A percentile compares a stretch with the other conserved stretches of the same genome.
Evolutionary conservation across 768 basidiomycete species (phyloP).

Genomic region (Boletus sp.): DNA sequence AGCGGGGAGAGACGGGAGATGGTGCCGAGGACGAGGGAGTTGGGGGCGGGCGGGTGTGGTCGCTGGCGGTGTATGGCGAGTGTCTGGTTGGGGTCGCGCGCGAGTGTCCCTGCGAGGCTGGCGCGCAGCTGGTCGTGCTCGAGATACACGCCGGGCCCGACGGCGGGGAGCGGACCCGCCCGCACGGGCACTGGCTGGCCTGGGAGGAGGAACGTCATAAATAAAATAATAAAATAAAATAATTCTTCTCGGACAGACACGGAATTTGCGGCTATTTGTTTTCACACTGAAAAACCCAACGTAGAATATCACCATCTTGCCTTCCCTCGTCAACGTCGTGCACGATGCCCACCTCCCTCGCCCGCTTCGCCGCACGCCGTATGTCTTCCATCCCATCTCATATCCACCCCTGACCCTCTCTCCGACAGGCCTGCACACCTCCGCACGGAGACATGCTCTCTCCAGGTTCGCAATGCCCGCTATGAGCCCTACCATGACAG

Average conservation of each 20-base stretch:
- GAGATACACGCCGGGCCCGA: conserved; percentile 65
- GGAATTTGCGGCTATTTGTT: conserved; percentile 29
- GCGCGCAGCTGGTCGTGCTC: conserved; percentile 64
- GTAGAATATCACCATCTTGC: conserved; percentile 17
- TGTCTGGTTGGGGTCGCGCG: conserved; percentile 38
- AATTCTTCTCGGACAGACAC: conserved; percentile 13
- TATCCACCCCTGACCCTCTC: background rate
- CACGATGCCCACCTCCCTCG: conserved; percentile 60
- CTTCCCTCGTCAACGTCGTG: conserved; percentile 9
- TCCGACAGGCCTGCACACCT: conserved; percentile 72
- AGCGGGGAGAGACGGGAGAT: conserved; percentile 79
- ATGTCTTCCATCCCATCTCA: conserved; percentile 24
- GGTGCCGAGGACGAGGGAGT: conserved; percentile 77
- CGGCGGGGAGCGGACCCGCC: conserved; percentile 49
- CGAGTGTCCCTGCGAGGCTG: conserved; percentile 65
- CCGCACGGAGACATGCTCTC: conserved; percentile 73
- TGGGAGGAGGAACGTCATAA: conserved; percentile 53
- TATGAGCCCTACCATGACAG: conserved; percentile 99
- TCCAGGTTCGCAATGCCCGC: conserved; percentile 94
- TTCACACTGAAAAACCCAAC: conserved; percentile 20
- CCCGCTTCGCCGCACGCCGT: conserved; percentile 68
- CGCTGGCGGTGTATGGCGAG: conserved; percentile 62
- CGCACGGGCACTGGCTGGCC: conserved; percentile 72
- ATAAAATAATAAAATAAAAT: conserved; percentile 1
- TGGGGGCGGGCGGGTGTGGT: conserved; percentile 69